Evolutionary conservation across 345 rosid genomes (phyloP), one percentile per base, ranked within the genome.

Genomic region (Citrus inodora): DNA sequence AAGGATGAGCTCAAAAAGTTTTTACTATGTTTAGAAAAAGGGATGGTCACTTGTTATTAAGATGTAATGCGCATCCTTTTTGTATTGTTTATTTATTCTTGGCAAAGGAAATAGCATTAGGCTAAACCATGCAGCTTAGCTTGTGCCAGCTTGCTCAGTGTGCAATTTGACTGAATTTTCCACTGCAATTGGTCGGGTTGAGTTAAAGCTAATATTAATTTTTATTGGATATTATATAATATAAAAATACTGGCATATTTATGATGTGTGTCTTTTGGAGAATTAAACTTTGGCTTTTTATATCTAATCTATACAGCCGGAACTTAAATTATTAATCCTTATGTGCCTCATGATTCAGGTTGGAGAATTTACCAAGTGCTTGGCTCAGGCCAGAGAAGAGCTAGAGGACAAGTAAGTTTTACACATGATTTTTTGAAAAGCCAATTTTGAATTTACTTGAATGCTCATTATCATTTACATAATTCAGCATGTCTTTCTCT

Each of bases 311-410:
- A 9, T 70, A 51, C 33, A 59, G 53, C 30, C 6, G 27, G 35
- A 24, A 46, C 14, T 46, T 46, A 13, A 46, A 46, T 46, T 53
- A 53, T 17, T 56, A 61, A 33, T 53, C 73, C n/a, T 32, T 60
- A 33, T 53, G 25, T 32, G 33, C 13, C 24, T 32, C 51, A 3
- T 79, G n/a, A 70, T 84, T 75, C 90, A 94, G 97, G 98, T 94
- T 73, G 94, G 90, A 42, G 92, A 87, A 56, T 94, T 94, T 84
- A 90, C 94, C 73, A 92, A 91, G 85, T 91, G 97, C 84, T 85
- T 94, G 90, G 85, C 89, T 74, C 91, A 90, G 76, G 93, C 94
- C 62, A 88, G 89, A 82, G 88, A 78, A 76, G 97, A 94, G 85
- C 73, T 94, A 84, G 92, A 91, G 67, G 90, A 90, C 82, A 94